These are phyloP conservation scores for Nothophaeocryptopus gaeumannii DNA, from an alignment of 2,329 filamentous ascomycete genomes.

Conservation along the genomic window DNA sequence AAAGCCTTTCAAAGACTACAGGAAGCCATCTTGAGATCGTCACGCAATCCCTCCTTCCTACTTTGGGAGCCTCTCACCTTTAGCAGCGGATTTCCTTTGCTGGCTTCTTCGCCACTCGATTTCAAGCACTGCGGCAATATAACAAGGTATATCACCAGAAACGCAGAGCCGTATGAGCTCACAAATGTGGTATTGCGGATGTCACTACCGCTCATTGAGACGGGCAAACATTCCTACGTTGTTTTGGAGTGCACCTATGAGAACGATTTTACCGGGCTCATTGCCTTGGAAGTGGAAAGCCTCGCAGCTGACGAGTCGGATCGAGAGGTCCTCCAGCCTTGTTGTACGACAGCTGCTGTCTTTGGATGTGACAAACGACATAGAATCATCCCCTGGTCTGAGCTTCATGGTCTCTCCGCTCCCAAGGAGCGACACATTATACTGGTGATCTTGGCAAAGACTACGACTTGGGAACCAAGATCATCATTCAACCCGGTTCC, in stretches of 20 bases:
- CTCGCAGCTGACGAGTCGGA: no score
- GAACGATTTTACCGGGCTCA: background rate
- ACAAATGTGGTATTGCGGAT: background rate
- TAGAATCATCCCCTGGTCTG: no score
- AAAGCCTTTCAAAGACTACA: slow-evolving; percentile 19
- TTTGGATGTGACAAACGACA: no score
- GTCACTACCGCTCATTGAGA: background rate
- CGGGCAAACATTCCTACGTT: background rate
- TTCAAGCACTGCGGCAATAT: background rate
- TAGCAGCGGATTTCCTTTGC: background rate
- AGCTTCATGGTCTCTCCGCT: no score
- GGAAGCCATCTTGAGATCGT: slow-evolving; percentile 17
- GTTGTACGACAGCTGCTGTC: no score
- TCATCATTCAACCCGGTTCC: no score
- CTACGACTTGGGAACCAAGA: no score
- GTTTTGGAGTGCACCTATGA: background rate
- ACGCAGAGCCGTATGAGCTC: background rate
- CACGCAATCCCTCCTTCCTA: slow-evolving; percentile 13
- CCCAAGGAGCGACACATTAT: no score
- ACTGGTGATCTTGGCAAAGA: no score
- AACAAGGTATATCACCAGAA: background rate
- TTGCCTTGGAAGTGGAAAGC: background rate
- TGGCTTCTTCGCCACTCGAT: background rate
- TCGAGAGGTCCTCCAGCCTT: no score
- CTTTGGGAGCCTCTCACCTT: slow-evolving; percentile 9